These are phyloP conservation scores for Umbelopsis sp. DNA, from an alignment of 192 early-diverging fungal species.

Conservation along the genomic window DNA sequence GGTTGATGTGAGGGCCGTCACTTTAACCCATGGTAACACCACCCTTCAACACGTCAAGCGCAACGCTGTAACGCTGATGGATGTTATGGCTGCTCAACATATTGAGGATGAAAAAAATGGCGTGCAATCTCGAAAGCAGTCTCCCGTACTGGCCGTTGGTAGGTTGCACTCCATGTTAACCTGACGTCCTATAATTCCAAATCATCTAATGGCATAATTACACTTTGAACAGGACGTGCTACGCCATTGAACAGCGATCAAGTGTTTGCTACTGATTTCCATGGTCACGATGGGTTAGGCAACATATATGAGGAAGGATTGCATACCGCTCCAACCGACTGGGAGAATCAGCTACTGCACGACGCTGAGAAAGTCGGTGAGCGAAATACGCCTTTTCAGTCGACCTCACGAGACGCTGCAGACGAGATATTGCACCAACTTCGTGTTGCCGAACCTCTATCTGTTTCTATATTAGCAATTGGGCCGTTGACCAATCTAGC, in stretches of 20 bases:
- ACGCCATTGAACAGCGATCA: constrained; percentile 36
- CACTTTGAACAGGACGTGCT: constrained; percentile 29
- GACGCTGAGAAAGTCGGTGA: constrained; percentile 23
- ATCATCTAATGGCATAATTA: neutral
- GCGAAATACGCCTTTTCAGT: constrained; percentile 28
- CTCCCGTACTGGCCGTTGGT: constrained; percentile 45
- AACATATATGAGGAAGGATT: constrained; percentile 39
- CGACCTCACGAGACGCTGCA: constrained; percentile 39
- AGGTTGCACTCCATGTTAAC: neutral
- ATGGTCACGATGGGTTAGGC: constrained; percentile 53
- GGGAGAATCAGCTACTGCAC: constrained; percentile 34
- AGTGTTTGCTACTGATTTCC: constrained; percentile 46
- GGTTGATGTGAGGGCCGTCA: constrained; percentile 49
- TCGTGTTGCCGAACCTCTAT: constrained; percentile 40
- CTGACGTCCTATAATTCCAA: neutral
- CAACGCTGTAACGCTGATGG: constrained; percentile 48
- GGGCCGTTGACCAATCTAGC: constrained; percentile 56
- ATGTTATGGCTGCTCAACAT: constrained; percentile 43
- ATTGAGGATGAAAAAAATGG: constrained; percentile 25
- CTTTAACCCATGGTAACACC: constrained; percentile 50
- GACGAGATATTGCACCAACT: constrained; percentile 53
- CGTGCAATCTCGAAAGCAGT: constrained; percentile 17
- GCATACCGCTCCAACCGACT: constrained; percentile 23
- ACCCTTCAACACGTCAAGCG: constrained; percentile 36
- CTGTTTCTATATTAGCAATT: constrained; percentile 48